A percentile compares a stretch with the other conserved stretches of the same genome.
Conservation (phyloP, 208 protist genomes). For the Trypanosoma conorhini region DNA sequence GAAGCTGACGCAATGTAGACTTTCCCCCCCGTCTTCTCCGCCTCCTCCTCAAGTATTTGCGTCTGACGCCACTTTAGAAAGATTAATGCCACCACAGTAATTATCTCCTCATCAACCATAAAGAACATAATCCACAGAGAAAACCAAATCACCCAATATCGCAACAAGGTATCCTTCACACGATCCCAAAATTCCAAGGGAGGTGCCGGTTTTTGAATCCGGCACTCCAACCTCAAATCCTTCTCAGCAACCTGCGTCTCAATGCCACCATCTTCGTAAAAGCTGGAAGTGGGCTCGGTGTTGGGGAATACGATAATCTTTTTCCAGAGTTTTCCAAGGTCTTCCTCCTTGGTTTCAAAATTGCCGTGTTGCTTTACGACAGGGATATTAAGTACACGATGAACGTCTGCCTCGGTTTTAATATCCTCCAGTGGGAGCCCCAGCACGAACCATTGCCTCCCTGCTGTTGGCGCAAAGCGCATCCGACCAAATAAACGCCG, state of each 20-base stretch:
- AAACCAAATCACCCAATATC: conserved; percentile 91
- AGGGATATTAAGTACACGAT: conserved; percentile 68
- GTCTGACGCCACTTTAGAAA: conserved; percentile 82
- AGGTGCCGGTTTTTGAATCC: conserved; percentile 69
- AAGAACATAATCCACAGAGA: conserved; percentile 87
- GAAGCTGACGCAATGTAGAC: conserved; percentile 83
- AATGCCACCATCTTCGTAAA: conserved; percentile 56
- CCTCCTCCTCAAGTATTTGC: conserved; percentile 80
- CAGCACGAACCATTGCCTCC: conserved; percentile 78
- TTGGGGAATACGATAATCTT: conserved; percentile 58
- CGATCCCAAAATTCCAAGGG: conserved; percentile 79
- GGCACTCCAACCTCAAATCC: conserved; percentile 55
- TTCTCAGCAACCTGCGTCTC: conserved; percentile 24
- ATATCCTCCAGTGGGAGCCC: conserved; percentile 77
- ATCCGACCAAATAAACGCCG: conserved; percentile 74
- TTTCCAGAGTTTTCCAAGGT: conserved; percentile 79
- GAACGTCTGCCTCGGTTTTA: conserved; percentile 69
- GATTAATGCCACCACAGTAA: conserved; percentile 83
- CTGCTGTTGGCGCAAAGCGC: conserved; percentile 71
- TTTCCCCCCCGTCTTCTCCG: conserved; percentile 76
- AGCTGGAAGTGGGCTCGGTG: conserved; percentile 44
- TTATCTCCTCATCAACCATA: conserved; percentile 91
- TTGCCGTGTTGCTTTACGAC: conserved; percentile 76
- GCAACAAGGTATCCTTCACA: conserved; percentile 74
- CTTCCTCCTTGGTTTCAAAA: conserved; percentile 44